phyloP scores from a whole-genome alignment of 2,329 filamentous ascomycete genomes.

The Aspergillus fructus region DNA sequence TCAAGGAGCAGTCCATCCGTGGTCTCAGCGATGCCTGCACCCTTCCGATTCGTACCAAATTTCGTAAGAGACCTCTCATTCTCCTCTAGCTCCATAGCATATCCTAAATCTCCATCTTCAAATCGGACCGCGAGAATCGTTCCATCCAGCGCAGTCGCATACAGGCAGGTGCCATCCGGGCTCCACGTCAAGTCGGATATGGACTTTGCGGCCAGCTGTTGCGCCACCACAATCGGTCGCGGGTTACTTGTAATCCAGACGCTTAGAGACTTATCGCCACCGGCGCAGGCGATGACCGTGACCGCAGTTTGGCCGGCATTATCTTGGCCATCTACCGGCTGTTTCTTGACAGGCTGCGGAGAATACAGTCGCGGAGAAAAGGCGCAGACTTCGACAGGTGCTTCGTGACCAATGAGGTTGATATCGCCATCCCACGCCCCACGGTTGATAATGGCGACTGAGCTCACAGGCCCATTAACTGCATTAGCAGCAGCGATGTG shows the following conservation, averaged over 20 bases:
- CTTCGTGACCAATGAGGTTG: constrained; percentile 95
- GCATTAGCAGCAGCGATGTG: constrained; percentile 97
- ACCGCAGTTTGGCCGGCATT: constrained; percentile 56
- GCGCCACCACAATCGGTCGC: constrained; percentile 82
- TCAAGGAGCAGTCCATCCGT: constrained; percentile 85
- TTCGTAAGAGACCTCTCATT: constrained; percentile 92
- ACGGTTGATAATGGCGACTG: constrained; percentile 91
- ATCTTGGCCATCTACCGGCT: constrained; percentile 43
- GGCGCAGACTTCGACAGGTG: constrained; percentile 92
- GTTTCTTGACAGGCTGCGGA: constrained; percentile 60
- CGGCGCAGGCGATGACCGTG: constrained; percentile 94
- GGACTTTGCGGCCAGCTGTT: constrained; percentile 85
- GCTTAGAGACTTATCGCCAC: constrained; percentile 92
- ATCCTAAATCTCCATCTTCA: constrained; percentile 82
- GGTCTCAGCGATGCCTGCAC: constrained; percentile 87
- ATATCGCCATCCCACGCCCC: constrained; percentile 94
- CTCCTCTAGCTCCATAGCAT: constrained; percentile 79
- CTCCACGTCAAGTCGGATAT: constrained; percentile 95
- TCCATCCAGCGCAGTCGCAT: constrained; percentile 83
- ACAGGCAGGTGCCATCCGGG: constrained; percentile 84
- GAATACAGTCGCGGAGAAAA: constrained; percentile 92
- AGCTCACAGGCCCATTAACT: constrained; percentile 95
- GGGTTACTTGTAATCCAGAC: constrained; percentile 98
- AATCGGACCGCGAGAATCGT: constrained; percentile 81
- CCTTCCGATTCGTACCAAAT: constrained; percentile 83